Evolutionary conservation across 768 basidiomycete species (phyloP), one percentile per base, ranked within the genome.

Genomic region (Russula brevipes): DNA sequence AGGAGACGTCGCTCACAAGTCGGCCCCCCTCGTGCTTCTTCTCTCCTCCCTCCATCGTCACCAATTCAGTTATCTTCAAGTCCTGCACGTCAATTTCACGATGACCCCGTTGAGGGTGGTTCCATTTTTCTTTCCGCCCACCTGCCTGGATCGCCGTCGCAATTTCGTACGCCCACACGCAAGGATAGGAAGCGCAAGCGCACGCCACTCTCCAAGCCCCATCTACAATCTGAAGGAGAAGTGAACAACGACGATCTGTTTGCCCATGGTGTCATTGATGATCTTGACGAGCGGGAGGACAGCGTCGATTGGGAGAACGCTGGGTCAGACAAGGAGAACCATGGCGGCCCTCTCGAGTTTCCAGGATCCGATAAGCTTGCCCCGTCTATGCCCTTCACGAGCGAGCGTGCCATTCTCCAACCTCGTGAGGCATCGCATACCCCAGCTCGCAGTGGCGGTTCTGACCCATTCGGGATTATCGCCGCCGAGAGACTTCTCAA

Each of bases 291-390:
- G 30, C 65, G 62, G 19, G 62, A 39, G 19, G 57, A 66, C 44
- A 61, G 59, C 30, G n/a, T 57, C n/a, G 47, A 49, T 47, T 66
- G 67, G 67, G 67, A 66, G 59, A 38, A 60, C 17, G 55, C 52
- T 5, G 66, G 61, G 1, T 68, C 67, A 30, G 67, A 68, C 41
- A 68, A 68, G 47, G 67, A 68, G 61, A 68, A 68, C n/a, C 35
- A 33, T 30, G 39, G 47, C 6, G 54, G 31, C 14, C 30, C 30
- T 8, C 24, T 2, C 6, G 49, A 19, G 16, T 41, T 63, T 41
- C 54, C 16, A 30, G 63, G 39, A 33, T 66, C 65, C 11, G 65
- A 50, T 17, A 57, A 65, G 14, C 36, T 45, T 9, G 30, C 49
- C 17, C n/a, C 9, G 4, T 58, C 54, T 42, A 57, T 56, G 47